Base-by-base conservation (phyloP, 2,329 filamentous ascomycete genomes). In the Claviceps cyperi region DNA sequence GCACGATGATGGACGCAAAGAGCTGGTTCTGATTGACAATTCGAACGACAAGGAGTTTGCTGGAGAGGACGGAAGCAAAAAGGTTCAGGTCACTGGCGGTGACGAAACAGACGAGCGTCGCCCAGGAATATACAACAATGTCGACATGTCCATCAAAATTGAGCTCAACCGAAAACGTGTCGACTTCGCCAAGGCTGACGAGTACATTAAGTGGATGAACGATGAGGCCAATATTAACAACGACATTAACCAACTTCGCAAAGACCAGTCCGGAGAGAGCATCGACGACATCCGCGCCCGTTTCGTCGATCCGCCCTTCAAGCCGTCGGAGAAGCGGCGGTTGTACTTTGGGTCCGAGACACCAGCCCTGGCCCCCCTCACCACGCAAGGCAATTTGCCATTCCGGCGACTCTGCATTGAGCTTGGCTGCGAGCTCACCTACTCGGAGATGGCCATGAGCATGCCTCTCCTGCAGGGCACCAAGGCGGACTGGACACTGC, bases 391-490 rank as follows among this genome's bases (percentile, higher is more conserved):
- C 44, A 98, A 98, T 60, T 74, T 97, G 46, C 92, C 92, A 1
- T 98, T 95, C 71, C 83, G 92, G 51, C 80, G 92, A 47, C 78
- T 98, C 32, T 96, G 90, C 61, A 83, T 88, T 13, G 84, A 90
- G 50, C 76, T 97, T 22, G 92, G 92, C 37, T 90, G 89, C 28
- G 85, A 96, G 62, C 75, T 94, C 46, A 98, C 92, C 0, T 98
- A 95, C 71, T 97, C 91, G 0, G 92, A 98, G 67, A 98, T 98
- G 92, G 92, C 91, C 4, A 86, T 98, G 77, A 83, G 87, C 28
- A 71, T 94, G 66, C 90, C 91, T 9, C 69, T 98, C 41, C 76
- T 98, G 5, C 89, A 96, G 65, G 92, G 92, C 37, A 80, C 85
- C 55, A 94, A 91, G 67, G 76, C 83, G 1, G 92, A 98, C 69